Percentiles rank a stretch among this genome's conserved stretches.
Conservation (phyloP, 345 rosid genomes). For the Citrus mangshanensis region DNA sequence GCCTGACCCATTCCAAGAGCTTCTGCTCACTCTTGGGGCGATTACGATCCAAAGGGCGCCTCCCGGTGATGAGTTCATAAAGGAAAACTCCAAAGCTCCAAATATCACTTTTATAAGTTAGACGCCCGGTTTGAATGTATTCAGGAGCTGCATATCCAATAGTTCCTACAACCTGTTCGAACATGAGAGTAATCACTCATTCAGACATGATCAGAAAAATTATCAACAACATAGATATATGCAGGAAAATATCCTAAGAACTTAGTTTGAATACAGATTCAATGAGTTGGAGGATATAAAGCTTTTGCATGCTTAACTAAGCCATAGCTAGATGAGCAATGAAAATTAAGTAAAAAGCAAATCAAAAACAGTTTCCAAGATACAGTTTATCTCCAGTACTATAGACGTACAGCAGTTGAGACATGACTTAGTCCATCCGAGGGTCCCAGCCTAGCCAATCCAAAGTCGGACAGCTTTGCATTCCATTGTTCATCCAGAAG, state of each 20-base stretch:
- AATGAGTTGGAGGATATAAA: not conserved
- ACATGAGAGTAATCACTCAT: not conserved
- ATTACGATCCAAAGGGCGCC: conserved; percentile 76
- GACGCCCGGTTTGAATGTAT: conserved; percentile 80
- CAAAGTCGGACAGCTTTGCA: conserved; percentile 90
- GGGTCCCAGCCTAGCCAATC: conserved; percentile 96
- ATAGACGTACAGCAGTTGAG: conserved; percentile 70
- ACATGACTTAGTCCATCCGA: conserved; percentile 84
- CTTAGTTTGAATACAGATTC: not conserved
- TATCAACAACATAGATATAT: not conserved
- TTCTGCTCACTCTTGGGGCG: conserved; percentile 86
- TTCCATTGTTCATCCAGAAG: conserved; percentile 92
- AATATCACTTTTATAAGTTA: conserved; percentile 77
- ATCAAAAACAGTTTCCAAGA: not conserved
- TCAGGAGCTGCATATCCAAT: conserved; percentile 98
- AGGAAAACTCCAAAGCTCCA: conserved; percentile 93
- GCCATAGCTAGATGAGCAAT: not conserved
- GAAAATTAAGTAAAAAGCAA: not conserved
- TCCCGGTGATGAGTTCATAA: conserved; percentile 88
- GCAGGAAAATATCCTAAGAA: not conserved
- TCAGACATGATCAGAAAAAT: not conserved
- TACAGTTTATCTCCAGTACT: not conserved
- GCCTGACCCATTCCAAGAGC: conserved; percentile 89
- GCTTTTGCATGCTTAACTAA: not conserved
- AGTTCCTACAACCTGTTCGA: conserved; percentile 77